Percentiles rank a stretch among this genome's conserved stretches.
phyloP scores from a whole-genome alignment of 805 yeast genomes.

The Henningerozyma blattae region DNA sequence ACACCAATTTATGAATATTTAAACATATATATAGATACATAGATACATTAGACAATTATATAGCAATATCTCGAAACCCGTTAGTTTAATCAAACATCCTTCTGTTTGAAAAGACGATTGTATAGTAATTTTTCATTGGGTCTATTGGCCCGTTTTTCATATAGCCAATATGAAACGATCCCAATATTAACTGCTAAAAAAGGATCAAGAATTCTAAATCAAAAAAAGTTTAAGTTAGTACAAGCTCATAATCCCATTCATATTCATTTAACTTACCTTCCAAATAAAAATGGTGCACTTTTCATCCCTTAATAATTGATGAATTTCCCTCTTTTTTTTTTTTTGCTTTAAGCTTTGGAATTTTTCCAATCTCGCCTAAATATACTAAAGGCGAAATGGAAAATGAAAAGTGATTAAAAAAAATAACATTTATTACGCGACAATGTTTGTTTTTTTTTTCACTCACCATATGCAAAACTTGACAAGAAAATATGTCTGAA shows the following conservation, averaged over 20 bases:
- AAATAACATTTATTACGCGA: no score
- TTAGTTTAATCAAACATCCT: no score
- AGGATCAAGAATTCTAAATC: constrained; percentile 46
- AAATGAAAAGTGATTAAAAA: no score
- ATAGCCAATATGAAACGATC: constrained; percentile 46
- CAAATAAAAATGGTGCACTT: constrained; percentile 32
- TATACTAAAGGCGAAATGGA: no score
- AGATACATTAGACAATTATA: no score
- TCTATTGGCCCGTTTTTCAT: constrained; percentile 30
- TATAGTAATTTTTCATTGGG: background rate
- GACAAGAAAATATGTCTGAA: background rate
- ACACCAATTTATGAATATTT: no score
- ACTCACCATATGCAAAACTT: background rate
- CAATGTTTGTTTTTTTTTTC: background rate
- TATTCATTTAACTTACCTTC: constrained; percentile 23
- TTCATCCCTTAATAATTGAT: no score
- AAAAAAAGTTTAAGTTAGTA: constrained; percentile 6
- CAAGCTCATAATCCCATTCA: background rate
- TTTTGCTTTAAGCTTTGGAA: no score
- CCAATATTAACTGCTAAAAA: constrained; percentile 54
- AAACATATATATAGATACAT: no score
- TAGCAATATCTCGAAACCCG: no score
- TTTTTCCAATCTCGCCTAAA: background rate
- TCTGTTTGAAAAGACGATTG: background rate
- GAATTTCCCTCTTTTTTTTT: no score